Conservation (phyloP, 2,329 filamentous ascomycete species). For the Biscogniauxia sp. region DNA sequence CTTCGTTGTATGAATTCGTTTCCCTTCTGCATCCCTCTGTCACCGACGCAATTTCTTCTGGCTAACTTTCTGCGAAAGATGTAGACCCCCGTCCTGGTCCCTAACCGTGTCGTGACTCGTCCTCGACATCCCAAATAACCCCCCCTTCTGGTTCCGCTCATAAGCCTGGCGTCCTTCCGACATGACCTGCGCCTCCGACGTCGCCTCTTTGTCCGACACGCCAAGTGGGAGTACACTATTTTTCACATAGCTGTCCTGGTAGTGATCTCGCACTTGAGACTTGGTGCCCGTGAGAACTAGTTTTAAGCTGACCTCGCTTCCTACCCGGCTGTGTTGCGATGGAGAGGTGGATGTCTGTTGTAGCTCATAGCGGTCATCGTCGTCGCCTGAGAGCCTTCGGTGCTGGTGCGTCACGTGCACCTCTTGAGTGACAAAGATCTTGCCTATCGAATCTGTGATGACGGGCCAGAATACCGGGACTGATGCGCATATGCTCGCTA, state of each 20-base stretch:
- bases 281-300: constrained; percentile 11
- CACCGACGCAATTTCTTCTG: background rate
- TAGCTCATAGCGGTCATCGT: constrained; percentile 13
- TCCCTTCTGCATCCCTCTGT: background rate
- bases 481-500: constrained; percentile 32
- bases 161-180: constrained; percentile 28
- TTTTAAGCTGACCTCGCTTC: constrained; percentile 16
- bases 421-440: constrained; percentile 37
- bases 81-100: background rate
- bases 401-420: constrained; percentile 32
- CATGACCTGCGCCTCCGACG: constrained; percentile 21
- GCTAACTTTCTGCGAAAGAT: background rate
- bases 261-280: constrained; percentile 7
- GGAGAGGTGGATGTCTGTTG: constrained; percentile 2
- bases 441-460: constrained; percentile 27
- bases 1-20: background rate
- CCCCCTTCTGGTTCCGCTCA: constrained; percentile 21
- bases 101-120: background rate
- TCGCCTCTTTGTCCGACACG: constrained; percentile 10
- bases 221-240: constrained; percentile 21
- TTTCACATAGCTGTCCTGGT: constrained; percentile 21
- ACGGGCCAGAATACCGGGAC: constrained; percentile 35
- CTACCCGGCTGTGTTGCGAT: constrained; percentile 5
- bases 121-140: constrained; percentile 15
- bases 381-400: constrained; percentile 23